Percentiles rank a stretch among this genome's conserved stretches.
These are phyloP conservation scores for Epichloe glyceriae DNA, from an alignment of 2,329 filamentous ascomycete species.

Conservation along the genomic window DNA sequence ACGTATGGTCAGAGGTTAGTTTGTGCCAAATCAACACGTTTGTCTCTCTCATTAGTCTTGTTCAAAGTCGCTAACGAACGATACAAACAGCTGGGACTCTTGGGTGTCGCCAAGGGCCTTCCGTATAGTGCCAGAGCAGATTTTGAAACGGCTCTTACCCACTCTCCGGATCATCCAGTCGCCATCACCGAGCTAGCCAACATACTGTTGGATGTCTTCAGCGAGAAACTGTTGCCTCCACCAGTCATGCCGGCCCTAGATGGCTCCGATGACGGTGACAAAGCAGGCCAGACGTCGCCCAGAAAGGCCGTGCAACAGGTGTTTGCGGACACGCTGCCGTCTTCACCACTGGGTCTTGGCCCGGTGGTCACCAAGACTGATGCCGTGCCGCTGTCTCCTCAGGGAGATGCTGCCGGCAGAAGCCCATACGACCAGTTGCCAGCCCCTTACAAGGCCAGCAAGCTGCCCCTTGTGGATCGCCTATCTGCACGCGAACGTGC, in stretches of 20 bases:
- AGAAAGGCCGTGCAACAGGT: constrained; percentile 2
- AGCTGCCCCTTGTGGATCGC: constrained; percentile 61
- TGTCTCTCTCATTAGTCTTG: not conserved
- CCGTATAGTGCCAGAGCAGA: constrained; percentile 59
- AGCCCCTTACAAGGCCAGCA: constrained; percentile 41
- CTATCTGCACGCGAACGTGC: constrained; percentile 86
- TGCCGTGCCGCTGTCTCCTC: constrained; percentile 7
- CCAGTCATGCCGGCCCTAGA: constrained; percentile 35
- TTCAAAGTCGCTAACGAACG: not conserved
- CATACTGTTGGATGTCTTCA: constrained; percentile 77
- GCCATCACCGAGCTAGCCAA: constrained; percentile 75
- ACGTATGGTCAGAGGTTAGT: constrained; percentile 69
- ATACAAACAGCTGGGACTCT: constrained; percentile 45
- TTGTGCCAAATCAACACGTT: not conserved
- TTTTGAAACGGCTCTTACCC: constrained; percentile 72
- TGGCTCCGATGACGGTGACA: not conserved
- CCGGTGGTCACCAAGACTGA: constrained; percentile 11
- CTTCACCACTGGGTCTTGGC: constrained; percentile 34
- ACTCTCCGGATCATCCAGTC: constrained; percentile 65
- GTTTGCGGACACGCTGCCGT: constrained; percentile 21
- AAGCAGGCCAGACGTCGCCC: not conserved
- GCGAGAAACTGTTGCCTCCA: constrained; percentile 48
- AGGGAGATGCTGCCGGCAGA: constrained; percentile 13
- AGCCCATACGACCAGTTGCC: constrained; percentile 27
- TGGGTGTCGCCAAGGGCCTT: constrained; percentile 47